Conservation (phyloP, 345 rosid genomes). For the Carallia brachiata region DNA sequence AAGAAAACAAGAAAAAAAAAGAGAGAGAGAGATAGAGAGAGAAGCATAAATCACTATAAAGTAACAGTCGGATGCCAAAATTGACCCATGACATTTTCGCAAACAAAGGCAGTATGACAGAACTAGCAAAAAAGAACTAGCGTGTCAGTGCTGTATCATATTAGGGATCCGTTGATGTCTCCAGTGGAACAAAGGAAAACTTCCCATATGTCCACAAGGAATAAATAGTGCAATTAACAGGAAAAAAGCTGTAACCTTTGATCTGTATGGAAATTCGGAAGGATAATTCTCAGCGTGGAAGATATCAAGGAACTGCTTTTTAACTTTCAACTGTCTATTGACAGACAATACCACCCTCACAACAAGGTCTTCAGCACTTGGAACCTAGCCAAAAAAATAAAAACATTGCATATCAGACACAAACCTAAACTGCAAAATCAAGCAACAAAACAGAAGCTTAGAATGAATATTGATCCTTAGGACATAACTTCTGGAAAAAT, state of each 20-base stretch:
- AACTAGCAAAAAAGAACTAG: not conserved
- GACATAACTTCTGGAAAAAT: too few species aligned
- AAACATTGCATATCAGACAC: constrained; percentile 15
- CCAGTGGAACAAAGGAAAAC: not conserved
- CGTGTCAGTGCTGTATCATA: not conserved
- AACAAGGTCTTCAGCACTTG: constrained; percentile 45
- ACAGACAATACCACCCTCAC: constrained; percentile 51
- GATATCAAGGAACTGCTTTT: constrained; percentile 32
- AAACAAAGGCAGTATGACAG: not conserved
- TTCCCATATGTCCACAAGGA: not conserved
- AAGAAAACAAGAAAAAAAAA: not conserved
- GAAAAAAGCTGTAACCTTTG: constrained; percentile 44
- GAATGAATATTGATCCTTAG: too few species aligned
- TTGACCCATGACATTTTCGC: not conserved
- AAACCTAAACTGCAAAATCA: not conserved
- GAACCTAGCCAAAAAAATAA: constrained; percentile 35
- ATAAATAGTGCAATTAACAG: constrained; percentile 4
- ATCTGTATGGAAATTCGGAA: constrained; percentile 47
- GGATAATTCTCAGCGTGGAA: constrained; percentile 43
- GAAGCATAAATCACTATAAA: not conserved
- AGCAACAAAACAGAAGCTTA: not conserved
- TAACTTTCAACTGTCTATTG: constrained; percentile 39
- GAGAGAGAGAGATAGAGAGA: not conserved
- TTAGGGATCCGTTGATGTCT: not conserved
- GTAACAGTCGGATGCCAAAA: not conserved